Conservation (phyloP, 2,329 filamentous ascomycete species). For the Hypomyces perniciosus region DNA sequence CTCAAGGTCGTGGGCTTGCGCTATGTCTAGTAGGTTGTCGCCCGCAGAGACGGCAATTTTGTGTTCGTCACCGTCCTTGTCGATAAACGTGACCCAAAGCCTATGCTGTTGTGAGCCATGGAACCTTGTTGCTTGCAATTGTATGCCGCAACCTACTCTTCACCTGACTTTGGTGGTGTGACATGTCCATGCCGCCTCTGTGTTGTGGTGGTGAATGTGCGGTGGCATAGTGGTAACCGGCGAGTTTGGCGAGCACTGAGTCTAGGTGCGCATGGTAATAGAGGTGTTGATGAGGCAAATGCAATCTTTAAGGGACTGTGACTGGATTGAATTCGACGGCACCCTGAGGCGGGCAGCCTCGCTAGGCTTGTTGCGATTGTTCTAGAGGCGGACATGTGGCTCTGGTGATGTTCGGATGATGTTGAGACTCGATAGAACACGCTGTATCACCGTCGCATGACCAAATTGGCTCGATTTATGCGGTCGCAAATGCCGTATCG, state of each 20-base stretch:
- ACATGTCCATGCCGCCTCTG: slow-evolving; percentile 68
- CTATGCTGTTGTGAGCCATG: slow-evolving; percentile 37
- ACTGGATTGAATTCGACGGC: slow-evolving; percentile 24
- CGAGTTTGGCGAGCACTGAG: background rate
- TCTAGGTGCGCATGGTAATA: slow-evolving; percentile 18
- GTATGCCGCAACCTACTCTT: slow-evolving; percentile 62
- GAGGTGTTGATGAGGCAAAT: slow-evolving; percentile 7
- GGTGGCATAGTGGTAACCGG: slow-evolving; percentile 18
- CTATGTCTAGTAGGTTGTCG: slow-evolving; percentile 92
- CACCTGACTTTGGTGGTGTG: slow-evolving; percentile 76
- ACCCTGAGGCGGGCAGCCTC: slow-evolving; percentile 26
- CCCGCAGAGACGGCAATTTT: slow-evolving; percentile 77
- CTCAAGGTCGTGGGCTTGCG: slow-evolving; percentile 88
- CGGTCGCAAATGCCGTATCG: slow-evolving; percentile 1
- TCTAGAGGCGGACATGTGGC: slow-evolving; percentile 28
- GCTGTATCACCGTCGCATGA: background rate
- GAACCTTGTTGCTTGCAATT: background rate
- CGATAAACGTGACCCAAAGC: slow-evolving; percentile 84
- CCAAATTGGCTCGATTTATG: background rate
- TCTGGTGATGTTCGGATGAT: background rate
- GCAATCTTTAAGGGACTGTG: slow-evolving; percentile 15
- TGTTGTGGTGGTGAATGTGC: slow-evolving; percentile 62
- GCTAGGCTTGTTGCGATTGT: slow-evolving; percentile 27
- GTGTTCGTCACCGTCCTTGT: slow-evolving; percentile 75
- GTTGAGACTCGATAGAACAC: background rate